phyloP scores from a whole-genome alignment of 2,329 filamentous ascomycete genomes.

The Triangularia setosa region DNA sequence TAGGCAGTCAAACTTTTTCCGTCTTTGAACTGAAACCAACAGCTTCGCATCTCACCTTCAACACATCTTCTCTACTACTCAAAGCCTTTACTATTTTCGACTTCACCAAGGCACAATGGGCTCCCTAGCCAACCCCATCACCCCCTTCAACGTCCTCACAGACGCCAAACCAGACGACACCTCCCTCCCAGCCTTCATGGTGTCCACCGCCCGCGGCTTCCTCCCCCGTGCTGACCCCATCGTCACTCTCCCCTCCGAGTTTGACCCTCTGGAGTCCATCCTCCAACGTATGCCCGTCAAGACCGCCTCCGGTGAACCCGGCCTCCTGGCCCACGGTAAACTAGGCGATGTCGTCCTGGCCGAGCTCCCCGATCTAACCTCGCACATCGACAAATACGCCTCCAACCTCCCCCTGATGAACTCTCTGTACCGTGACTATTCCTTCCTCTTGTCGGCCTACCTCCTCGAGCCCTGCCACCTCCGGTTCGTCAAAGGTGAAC shows the following conservation, averaged over 20 bases:
- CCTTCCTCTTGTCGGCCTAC: constrained; percentile 84
- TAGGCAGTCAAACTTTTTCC: constrained; percentile 35
- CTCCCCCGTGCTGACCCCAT: constrained; percentile 64
- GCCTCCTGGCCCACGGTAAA: constrained; percentile 68
- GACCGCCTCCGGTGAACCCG: constrained; percentile 67
- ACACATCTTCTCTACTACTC: not conserved
- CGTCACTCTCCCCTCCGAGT: constrained; percentile 65
- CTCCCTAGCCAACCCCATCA: constrained; percentile 33
- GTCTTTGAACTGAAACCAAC: constrained; percentile 12
- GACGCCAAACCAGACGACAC: constrained; percentile 60
- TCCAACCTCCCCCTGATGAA: constrained; percentile 76
- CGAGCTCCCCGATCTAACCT: constrained; percentile 74
- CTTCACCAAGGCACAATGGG: constrained; percentile 37
- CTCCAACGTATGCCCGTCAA: constrained; percentile 75
- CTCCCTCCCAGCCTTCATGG: constrained; percentile 71
- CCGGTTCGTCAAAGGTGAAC: constrained; percentile 63
- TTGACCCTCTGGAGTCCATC: constrained; percentile 67
- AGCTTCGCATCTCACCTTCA: constrained; percentile 9
- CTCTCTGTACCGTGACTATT: constrained; percentile 86
- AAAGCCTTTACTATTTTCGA: not conserved
- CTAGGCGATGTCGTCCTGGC: constrained; percentile 71
- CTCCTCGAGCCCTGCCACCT: constrained; percentile 88
- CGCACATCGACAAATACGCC: constrained; percentile 66
- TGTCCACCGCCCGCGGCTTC: constrained; percentile 71
- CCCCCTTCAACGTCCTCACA: constrained; percentile 56